Base-by-base conservation (phyloP, 495 filamentous ascomycete species). In the Platismatia glauca region DNA sequence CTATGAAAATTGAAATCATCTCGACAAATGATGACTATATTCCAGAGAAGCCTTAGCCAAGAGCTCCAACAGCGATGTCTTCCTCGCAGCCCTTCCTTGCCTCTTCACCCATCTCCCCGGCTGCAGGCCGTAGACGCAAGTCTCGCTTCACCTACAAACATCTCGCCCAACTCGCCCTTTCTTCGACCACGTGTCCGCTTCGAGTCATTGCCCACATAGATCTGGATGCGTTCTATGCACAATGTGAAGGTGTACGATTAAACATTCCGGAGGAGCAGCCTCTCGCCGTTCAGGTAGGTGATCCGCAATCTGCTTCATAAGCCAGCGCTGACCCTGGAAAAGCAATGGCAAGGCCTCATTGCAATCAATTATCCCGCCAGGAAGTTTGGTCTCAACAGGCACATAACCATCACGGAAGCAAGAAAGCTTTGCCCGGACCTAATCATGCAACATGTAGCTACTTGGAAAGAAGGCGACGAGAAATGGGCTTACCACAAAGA, bases 141-240 rank as follows among this genome's bases (percentile, higher is more conserved):
- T 94, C 90, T 22, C 79, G 78, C 61, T 96, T 91, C 72, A 97
- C 93, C 20, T 91, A 88, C 70, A 88, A 88, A 55, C 86, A 97
- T 38, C 79, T 98, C 27, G 75, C 81, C 16, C 85, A 91, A 52
- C 84, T 97, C 43, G 81, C 84, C 27, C 80, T 85, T 16, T 89
- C 82, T 61, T 86, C 84, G 3, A 78, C 85, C 0, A 82, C 83
- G 7, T 89, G 85, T 57, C 94, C 91, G 20, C 80, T 98, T 20
- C 86, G 94, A 57, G 87, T 92, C 16, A 85, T 96, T 57, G 89
- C 91, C 24, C 94, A 97, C 70, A 82, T 97, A 63, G 94, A 98
- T 72, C 84, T 98, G 65, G 94, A 98, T 81, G 94, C 93, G 55
- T 97, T 97, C 75, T 98, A 98, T 68, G 94, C 95, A 6, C 94